Percentiles rank a stretch among this genome's conserved stretches.
Conservation (phyloP, 257 asterid species). For the Cordia subcordata region DNA sequence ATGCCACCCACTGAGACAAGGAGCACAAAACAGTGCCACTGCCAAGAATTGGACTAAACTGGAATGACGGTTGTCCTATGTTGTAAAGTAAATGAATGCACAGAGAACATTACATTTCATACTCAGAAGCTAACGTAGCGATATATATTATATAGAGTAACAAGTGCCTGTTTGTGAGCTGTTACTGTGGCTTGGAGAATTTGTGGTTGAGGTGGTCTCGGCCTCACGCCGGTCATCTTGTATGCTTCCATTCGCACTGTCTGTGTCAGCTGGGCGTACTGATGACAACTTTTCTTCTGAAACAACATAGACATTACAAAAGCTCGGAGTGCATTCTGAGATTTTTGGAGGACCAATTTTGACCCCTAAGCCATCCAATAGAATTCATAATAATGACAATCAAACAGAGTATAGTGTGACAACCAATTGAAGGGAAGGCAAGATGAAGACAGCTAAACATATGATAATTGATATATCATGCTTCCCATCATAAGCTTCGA, state of each 20-base stretch:
- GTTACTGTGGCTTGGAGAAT: slow-evolving; percentile 35
- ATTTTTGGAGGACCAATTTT: slow-evolving; percentile 56
- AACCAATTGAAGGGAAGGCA: not conserved
- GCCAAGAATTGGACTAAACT: no score
- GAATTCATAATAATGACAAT: not conserved
- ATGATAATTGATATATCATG: no score
- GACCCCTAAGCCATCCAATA: slow-evolving; percentile 37
- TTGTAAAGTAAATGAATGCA: not conserved
- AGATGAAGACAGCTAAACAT: no score
- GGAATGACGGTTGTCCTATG: no score
- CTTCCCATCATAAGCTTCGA: no score
- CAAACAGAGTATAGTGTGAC: not conserved
- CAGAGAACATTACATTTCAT: no score
- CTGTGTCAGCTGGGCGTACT: slow-evolving; percentile 64
- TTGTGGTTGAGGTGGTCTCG: slow-evolving; percentile 34
- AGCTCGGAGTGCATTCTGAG: slow-evolving; percentile 47
- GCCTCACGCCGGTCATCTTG: slow-evolving; percentile 42
- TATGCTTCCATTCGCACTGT: slow-evolving; percentile 32
- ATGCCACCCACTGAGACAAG: no score
- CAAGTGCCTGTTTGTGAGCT: slow-evolving; percentile 59
- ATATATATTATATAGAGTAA: not conserved
- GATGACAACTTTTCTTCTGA: slow-evolving; percentile 72
- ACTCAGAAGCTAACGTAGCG: not conserved
- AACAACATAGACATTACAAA: slow-evolving; percentile 72
- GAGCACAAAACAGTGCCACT: no score